Evolutionary conservation across 768 basidiomycete species (phyloP), one percentile per base, ranked within the genome.

Genomic region (Cyathus striatus): DNA sequence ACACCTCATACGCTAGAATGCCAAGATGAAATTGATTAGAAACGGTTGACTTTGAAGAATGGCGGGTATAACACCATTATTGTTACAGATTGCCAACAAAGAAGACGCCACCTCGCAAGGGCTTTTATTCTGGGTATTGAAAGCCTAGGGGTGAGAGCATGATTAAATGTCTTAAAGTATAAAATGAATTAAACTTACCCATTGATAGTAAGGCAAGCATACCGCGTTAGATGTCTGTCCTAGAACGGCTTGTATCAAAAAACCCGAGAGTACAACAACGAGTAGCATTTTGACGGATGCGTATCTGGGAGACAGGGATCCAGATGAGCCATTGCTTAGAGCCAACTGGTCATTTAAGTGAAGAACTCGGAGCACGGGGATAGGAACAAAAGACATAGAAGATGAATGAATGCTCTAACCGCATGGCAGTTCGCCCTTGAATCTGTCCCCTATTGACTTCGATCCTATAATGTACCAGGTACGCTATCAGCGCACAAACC

Each of bases 61-160:
- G n/a, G n/a, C n/a, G n/a, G n/a, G n/a, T n/a, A n/a, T n/a, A n/a
- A n/a, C n/a, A n/a, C n/a, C n/a, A n/a, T 70, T 67, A 35, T 55
- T 59, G 40, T 51, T 64, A 38, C 76, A 78, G 1, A 64, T 63
- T 17, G 69, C 61, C 27, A 72, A 52, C 1, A 77, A 54, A 30
- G 65, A 67, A 2, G 74, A 66, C 12, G 73, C 58, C 17, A 78
- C 56, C 13, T 63, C 36, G 48, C 76, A 78, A 17, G 76, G 73
- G n/a, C 57, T 72, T 46, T 78, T 67, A 34, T 57, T 56, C 39
- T 65, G 62, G 18, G 72, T 73, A 44, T 79, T 79, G 33, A 53
- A 64, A 24, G 65, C 63, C 70, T 72, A 41, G 6, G 13, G 32
- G 30, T 14, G 30, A n/a, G 23, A 16, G 26, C 30, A 32, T 13